Percentiles rank a stretch among this genome's conserved stretches.
Conservation (phyloP, 148 eudicot genomes). For the Pouteria glomerata region DNA sequence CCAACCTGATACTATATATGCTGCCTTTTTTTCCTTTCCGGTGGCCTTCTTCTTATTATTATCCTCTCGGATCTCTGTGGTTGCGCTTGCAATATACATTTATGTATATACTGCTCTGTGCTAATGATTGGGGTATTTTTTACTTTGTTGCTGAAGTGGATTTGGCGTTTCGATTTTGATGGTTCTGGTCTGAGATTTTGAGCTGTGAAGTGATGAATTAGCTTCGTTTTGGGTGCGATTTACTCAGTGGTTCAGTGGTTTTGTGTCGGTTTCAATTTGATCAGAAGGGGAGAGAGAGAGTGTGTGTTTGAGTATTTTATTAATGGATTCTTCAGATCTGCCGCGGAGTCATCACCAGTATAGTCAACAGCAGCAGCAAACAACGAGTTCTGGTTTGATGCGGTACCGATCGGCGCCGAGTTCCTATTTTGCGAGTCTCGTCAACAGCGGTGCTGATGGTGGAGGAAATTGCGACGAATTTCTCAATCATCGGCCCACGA, state of each 20-base stretch:
- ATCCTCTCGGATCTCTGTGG: not conserved
- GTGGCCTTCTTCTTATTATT: not conserved
- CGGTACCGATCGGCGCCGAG: constrained; percentile 92
- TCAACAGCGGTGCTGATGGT: constrained; percentile 31
- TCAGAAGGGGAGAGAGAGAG: not conserved
- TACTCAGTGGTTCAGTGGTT: not conserved
- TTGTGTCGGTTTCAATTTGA: not conserved
- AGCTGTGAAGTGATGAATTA: not conserved
- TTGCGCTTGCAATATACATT: not conserved
- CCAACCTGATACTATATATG: not conserved
- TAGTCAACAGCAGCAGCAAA: constrained; percentile 43
- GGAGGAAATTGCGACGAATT: constrained; percentile 30
- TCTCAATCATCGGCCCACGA: constrained; percentile 46
- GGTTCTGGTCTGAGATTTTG: not conserved
- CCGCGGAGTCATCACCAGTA: constrained; percentile 30
- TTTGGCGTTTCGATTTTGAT: no score
- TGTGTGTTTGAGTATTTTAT: not conserved
- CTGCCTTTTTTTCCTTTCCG: not conserved
- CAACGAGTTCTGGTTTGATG: constrained; percentile 47
- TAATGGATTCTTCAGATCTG: constrained; percentile 41
- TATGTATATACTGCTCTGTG: not conserved
- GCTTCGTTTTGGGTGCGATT: not conserved
- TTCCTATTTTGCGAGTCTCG: constrained; percentile 61
- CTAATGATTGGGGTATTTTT: no score
- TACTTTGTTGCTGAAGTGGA: not conserved